Evolutionary conservation across 2,329 filamentous ascomycete species (phyloP), one percentile per base, ranked within the genome.

Genomic region (Aspergillus sp.): DNA sequence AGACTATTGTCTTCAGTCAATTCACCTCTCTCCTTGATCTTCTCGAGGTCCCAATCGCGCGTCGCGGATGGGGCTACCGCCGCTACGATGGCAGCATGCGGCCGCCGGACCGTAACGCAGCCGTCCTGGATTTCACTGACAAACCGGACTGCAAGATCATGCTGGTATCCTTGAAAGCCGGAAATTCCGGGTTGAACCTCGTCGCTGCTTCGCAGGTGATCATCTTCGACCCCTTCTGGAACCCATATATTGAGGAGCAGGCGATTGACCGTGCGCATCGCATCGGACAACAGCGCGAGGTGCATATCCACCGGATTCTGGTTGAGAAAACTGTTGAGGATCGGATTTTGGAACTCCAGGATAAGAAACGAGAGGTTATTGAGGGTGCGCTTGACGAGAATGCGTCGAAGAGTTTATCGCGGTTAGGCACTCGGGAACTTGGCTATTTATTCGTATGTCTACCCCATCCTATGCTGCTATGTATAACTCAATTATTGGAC

Each of bases 211-310:
- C 83, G 1, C 84, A 88, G 52, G 87, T 95, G 55, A 88, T 96
- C 64, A 86, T 95, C 53, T 81, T 94, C 61, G 89, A 95, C 62
- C 89, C 89, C 0, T 94, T 94, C 70, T 95, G 88, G 88, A 96
- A 95, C 53, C 90, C 89, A 0, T 94, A 85, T 61, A 85, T 94
- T 42, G 90, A 95, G 68, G 88, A 89, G 67, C 90, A 96, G 68
- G 90, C 90, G 3, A 83, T 95, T 43, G 90, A 94, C 63, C 85
- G 90, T 26, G 87, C 89, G 2, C 85, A 95, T 66, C 85, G 90
- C 7, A 90, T 95, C 55, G 89, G 89, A 0, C 90, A 96, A 68
- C 71, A 75, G 54, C 76, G 77, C 3, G 72, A 81, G 5, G 90
- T 95, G 4, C 77, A 81, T 46, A 84, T 96, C 1, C 88, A 95